Base-by-base conservation (phyloP, 257 asterid species). In the Cynanchum wilfordii region DNA sequence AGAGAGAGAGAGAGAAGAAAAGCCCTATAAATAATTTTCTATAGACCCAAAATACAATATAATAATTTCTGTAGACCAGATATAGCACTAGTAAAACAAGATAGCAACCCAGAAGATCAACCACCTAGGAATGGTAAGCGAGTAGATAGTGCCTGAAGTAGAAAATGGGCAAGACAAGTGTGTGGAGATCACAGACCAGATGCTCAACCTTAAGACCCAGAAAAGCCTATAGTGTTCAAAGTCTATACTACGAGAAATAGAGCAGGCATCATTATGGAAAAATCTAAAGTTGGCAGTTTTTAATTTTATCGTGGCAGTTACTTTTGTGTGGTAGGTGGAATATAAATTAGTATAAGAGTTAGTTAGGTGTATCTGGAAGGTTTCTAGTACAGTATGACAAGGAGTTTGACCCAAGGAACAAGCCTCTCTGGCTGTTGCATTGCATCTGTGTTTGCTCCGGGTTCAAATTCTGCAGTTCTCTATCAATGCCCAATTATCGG, bases 1-100 rank as follows among this genome's bases (percentile, higher is more conserved):
- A 72, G 83, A 79, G 79, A 62, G 38, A 33, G 38, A 3, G 4
- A 33, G 51, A 66, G 70, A 33, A 79, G 75, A 74, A 44, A 49
- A 45, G 40, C 36, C 54, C 2, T 0, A 33, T 2, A 16, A 63
- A 63, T 63, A 56, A 13, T 13, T 15, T 60, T n/a, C 33, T 52
- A 29, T 19, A 42, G 19, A 38, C 27, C 24, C 10, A 42, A 42
- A 42, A 7, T 42, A 42, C 47, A 42, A 7, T 42, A 42, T 7
- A 7, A 42, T 33, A 42, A 7, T 42, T 42, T 42, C 10, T 52
- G 50, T 20, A 25, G 19, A 38, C 19, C 24, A 57, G 29, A 24
- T 7, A 25, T 17, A 13, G 56, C 25, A 27, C 33, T 22, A 42
- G 38, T 7, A 11, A 63, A 44, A 67, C 17, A 33, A 66, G 44